Evolutionary conservation across 805 yeast genomes (phyloP), one percentile per base, ranked within the genome.

Genomic region (Ogataea pignaliae): DNA sequence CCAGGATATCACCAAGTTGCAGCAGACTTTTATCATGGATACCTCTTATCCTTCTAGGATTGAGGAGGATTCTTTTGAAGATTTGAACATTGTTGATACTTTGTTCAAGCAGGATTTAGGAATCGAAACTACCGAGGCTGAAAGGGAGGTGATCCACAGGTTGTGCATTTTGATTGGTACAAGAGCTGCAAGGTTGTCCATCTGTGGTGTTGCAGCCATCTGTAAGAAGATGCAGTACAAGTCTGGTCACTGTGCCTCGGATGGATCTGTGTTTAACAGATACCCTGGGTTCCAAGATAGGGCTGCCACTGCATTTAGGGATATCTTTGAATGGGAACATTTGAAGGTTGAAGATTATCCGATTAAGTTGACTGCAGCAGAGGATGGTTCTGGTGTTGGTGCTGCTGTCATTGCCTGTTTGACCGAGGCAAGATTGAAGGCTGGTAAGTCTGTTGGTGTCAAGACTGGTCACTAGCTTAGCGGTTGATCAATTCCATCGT

Each of bases 381-480:
- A 91, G 71, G 98, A 93, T 71, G 99, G 98, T 55, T 84, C 93
- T 39, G 97, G 97, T 71, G 97, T 87, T 40, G 99, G 99, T 63
- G 99, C 98, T 44, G 99, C 98, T 39, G 78, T 91, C 59, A 90
- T 91, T 69, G 98, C 99, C 41, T 97, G 97, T 46, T 77, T 91
- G 69, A 87, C 97, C 46, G 80, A 84, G 68, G 75, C 80, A 68
- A 82, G 98, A 71, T 70, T 85, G 59, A 73, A 71, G 49, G 73
- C 76, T 45, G 88, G 88, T 40, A 67, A 72, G 59, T 79, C 87
- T 50, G 55, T 59, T 10, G 63, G 63, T 36, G 37, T 39, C 10
- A 42, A 39, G 26, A 7, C 26, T 21, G 26, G 26, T 7, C 26
- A 21, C 7, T 21, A 21, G 26, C 26, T 21, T 21, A 21, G 26